These are phyloP conservation scores for Aspergillus leporis DNA, from an alignment of 495 filamentous ascomycete genomes.

Conservation along the genomic window DNA sequence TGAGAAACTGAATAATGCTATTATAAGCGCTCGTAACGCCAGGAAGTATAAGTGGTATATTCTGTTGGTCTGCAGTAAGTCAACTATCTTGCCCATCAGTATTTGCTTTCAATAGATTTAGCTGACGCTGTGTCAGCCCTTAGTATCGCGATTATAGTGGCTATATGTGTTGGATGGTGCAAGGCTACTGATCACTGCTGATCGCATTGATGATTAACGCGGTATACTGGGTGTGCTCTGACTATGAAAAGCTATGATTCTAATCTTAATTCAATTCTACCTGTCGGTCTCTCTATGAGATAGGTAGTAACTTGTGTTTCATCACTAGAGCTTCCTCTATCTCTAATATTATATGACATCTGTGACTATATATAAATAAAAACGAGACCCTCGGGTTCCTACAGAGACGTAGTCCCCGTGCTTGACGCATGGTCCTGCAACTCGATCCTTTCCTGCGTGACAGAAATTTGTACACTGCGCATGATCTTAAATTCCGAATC, in stretches of 20 bases:
- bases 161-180: slow-evolving; percentile 22
- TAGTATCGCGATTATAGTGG: slow-evolving; percentile 34
- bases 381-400: background rate
- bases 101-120: background rate
- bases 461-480: background rate
- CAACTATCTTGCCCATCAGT: background rate
- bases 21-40: slow-evolving; percentile 63
- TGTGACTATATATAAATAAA: too few species aligned
- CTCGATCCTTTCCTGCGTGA: background rate
- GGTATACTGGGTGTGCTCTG: background rate
- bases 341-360: too few species aligned
- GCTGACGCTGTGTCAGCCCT: slow-evolving; percentile 24
- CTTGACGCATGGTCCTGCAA: background rate
- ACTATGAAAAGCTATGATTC: background rate
- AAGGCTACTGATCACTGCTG: slow-evolving; percentile 12
- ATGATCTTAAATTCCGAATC: background rate
- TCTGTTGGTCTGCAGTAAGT: slow-evolving; percentile 69
- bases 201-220: background rate
- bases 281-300: background rate
- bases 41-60: slow-evolving; percentile 92
- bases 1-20: slow-evolving; percentile 63
- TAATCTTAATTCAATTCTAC: too few species aligned
- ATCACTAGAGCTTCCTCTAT: background rate
- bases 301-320: background rate
- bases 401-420: background rate